These are phyloP conservation scores for Solanum rostratum DNA, from an alignment of 257 asterid species.

Conservation along the genomic window DNA sequence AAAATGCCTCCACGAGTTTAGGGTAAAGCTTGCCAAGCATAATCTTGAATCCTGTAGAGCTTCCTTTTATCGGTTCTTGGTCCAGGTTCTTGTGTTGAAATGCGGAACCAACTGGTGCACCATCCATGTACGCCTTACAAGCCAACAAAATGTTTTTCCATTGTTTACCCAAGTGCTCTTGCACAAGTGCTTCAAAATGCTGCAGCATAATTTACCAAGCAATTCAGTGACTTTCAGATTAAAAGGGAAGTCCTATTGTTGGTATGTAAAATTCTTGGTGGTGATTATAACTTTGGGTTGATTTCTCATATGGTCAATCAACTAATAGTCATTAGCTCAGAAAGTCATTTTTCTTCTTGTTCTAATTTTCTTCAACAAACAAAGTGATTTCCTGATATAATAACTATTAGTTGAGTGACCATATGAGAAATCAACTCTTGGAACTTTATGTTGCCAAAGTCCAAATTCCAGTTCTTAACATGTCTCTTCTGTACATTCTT, in stretches of 20 bases:
- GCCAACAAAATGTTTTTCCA: slow-evolving; percentile 46
- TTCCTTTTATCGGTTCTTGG: slow-evolving; percentile 31
- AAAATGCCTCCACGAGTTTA: slow-evolving; percentile 62
- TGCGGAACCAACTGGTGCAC: slow-evolving; percentile 62
- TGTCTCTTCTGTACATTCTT: not conserved
- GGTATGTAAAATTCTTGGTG: not conserved
- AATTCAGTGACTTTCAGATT: not conserved
- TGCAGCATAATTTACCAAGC: slow-evolving; percentile 16
- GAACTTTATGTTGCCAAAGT: not conserved
- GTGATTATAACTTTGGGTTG: not conserved
- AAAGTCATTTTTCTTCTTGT: not conserved
- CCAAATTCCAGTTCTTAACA: not conserved
- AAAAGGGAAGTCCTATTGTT: not conserved
- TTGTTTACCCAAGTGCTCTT: slow-evolving; percentile 55
- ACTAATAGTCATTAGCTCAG: not conserved
- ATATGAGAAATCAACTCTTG: not conserved
- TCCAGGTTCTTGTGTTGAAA: slow-evolving; percentile 16
- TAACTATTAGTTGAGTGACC: not conserved
- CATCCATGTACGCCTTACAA: slow-evolving; percentile 70
- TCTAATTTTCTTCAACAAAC: not conserved
- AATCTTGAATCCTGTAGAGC: slow-evolving; percentile 85
- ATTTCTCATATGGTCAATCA: not conserved
- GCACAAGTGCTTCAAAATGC: slow-evolving; percentile 81
- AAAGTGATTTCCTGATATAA: not conserved
- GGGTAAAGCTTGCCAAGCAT: slow-evolving; percentile 71